These are phyloP conservation scores for Rhizopus microsporus DNA, from an alignment of 371 early-diverging fungal species.

Conservation along the genomic window DNA sequence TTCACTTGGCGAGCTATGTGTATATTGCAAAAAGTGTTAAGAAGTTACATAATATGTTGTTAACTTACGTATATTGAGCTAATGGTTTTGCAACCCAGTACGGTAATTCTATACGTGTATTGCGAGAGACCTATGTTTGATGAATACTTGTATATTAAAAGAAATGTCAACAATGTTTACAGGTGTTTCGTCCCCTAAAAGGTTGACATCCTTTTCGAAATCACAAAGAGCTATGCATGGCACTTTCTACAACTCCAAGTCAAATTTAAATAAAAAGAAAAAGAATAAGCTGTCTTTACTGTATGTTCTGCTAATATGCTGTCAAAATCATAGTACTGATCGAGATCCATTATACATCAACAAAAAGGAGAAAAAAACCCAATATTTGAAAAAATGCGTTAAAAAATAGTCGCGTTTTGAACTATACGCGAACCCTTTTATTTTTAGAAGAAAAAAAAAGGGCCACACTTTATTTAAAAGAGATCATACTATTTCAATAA, in stretches of 20 bases:
- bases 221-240: slow-evolving; percentile 42
- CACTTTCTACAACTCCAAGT: slow-evolving; percentile 33
- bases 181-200: slow-evolving; percentile 39
- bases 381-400: not conserved
- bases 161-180: slow-evolving; percentile 12
- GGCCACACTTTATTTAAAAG: slow-evolving; percentile 1
- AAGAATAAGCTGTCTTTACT: slow-evolving; percentile 15
- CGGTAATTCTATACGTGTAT: slow-evolving; percentile 42
- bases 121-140: slow-evolving; percentile 15
- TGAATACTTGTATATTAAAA: not conserved
- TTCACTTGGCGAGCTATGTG: slow-evolving; percentile 8
- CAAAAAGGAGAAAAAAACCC: slow-evolving; percentile 3
- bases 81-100: slow-evolving; percentile 50
- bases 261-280: too few relatives aligned
- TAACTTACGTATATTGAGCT: slow-evolving; percentile 38
- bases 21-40: not conserved
- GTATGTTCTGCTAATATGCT: slow-evolving; percentile 50
- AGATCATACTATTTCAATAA: slow-evolving; percentile 11
- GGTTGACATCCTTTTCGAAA: slow-evolving; percentile 32
- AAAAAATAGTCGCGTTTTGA: not conserved
- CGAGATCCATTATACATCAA: slow-evolving; percentile 34
- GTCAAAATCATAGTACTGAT: slow-evolving; percentile 54
- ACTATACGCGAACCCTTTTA: too few relatives aligned
- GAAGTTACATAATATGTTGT: not conserved
- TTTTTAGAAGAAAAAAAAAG: not conserved